Conservation (phyloP, 495 filamentous ascomycete genomes). For the Talaromyces nanjingensis region DNA sequence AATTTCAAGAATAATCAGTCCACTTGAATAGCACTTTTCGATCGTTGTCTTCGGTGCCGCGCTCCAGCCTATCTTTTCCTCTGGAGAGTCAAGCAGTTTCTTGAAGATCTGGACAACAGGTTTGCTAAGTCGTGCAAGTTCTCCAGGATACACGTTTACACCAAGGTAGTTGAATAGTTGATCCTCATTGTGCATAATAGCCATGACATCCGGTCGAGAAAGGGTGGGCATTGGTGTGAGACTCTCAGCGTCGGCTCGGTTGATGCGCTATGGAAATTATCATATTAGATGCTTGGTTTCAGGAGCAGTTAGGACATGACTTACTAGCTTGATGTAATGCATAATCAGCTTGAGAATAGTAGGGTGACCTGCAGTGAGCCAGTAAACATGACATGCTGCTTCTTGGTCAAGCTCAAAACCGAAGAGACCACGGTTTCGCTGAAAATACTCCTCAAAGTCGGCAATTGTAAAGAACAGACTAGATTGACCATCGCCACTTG, state of each 20-base stretch:
- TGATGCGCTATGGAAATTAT: not conserved
- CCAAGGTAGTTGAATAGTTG: not conserved
- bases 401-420: not conserved
- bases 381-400: not conserved
- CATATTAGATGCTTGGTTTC: not conserved
- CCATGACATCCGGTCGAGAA: not conserved
- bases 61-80: slow-evolving; percentile 1
- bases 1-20: not conserved
- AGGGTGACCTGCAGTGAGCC: slow-evolving; percentile 2
- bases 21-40: not conserved
- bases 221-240: not conserved
- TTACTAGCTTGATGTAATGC: slow-evolving; percentile 3
- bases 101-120: not conserved
- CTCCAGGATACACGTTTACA: not conserved
- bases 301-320: not conserved
- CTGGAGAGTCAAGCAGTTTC: not conserved
- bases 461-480: slow-evolving; percentile 2
- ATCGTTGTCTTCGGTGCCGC: not conserved
- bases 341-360: not conserved
- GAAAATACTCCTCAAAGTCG: not conserved
- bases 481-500: not conserved
- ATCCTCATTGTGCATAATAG: not conserved
- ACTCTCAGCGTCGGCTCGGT: not conserved
- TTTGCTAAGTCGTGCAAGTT: not conserved
- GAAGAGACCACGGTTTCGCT: not conserved